phyloP scores from a whole-genome alignment of 129 eudicot genomes.

The Escallonia herrerae region DNA sequence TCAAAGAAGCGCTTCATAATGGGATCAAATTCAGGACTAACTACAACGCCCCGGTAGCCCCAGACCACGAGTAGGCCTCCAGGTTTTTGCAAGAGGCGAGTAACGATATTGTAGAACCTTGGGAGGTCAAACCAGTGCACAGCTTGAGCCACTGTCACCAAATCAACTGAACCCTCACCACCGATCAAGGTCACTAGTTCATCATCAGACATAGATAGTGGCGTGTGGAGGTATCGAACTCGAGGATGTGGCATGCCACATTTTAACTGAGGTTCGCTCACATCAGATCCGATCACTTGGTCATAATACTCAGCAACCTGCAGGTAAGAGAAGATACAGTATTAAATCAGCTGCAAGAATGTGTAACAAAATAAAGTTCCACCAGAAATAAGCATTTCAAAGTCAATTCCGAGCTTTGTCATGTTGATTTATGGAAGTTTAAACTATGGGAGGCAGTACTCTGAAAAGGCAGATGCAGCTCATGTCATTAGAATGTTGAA shows the following conservation, averaged over 20 bases:
- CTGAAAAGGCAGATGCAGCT: no score
- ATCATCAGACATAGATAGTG: not conserved
- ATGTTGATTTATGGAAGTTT: no score
- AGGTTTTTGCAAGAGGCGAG: not conserved
- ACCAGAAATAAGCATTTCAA: no score
- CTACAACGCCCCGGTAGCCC: not conserved
- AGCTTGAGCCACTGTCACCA: not conserved
- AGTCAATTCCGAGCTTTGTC: no score
- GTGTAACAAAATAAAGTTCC: no score
- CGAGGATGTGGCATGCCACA: not conserved
- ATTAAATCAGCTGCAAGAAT: no score
- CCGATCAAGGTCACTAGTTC: not conserved
- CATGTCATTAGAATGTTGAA: no score
- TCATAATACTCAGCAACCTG: not conserved
- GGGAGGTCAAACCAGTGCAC: not conserved
- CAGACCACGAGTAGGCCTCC: not conserved
- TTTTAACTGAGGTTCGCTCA: not conserved
- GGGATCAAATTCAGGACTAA: not conserved
- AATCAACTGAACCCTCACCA: not conserved
- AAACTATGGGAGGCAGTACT: no score
- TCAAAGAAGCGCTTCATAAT: constrained; percentile 14
- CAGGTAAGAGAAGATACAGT: no score
- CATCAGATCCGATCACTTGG: not conserved
- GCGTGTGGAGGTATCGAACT: not conserved
- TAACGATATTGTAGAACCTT: not conserved